These are phyloP conservation scores for Boletellus emodensis DNA, from an alignment of 768 basidiomycete species.

Conservation along the genomic window DNA sequence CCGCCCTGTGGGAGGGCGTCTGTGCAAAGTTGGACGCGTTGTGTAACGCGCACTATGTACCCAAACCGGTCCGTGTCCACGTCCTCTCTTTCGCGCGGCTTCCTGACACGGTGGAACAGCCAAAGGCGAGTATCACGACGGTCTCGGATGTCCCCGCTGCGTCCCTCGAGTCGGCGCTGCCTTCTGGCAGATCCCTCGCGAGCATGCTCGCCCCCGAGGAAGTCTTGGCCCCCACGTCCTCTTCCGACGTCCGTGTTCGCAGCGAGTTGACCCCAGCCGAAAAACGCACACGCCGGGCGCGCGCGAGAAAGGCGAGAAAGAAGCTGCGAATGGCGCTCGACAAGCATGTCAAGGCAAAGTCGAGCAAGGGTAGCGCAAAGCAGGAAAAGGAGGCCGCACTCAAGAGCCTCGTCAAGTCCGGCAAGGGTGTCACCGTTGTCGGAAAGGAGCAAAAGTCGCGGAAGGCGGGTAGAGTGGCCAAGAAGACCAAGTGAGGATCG, in stretches of 20 bases:
- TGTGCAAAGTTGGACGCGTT: constrained; percentile 88
- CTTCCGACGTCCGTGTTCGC: constrained; percentile 54
- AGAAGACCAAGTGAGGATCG: constrained; percentile 25
- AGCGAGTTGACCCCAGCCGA: constrained; percentile 84
- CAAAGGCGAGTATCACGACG: constrained; percentile 83
- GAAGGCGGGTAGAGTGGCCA: constrained; percentile 11
- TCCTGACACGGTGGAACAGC: constrained; percentile 54
- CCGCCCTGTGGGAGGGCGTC: constrained; percentile 78
- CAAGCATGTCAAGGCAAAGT: constrained; percentile 47
- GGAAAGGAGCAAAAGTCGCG: constrained; percentile 56
- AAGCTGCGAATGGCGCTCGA: constrained; percentile 63
- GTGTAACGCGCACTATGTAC: constrained; percentile 92
- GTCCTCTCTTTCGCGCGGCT: too few relatives aligned
- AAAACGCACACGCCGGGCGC: constrained; percentile 67
- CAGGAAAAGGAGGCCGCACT: constrained; percentile 83
- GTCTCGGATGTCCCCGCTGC: constrained; percentile 79
- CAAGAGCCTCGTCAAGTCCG: constrained; percentile 76
- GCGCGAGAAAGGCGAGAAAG: constrained; percentile 66
- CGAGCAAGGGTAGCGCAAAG: constrained; percentile 47
- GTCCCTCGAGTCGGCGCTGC: constrained; percentile 85
- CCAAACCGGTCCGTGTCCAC: constrained; percentile 69
- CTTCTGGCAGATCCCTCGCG: constrained; percentile 68
- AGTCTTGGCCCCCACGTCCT: constrained; percentile 56
- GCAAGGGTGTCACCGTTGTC: constrained; percentile 83
- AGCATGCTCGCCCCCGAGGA: constrained; percentile 94